Evolutionary conservation across 75 land plant species (phyloP), one percentile per base, ranked within the genome.

Genomic region (Adiantum capillusveneris): DNA sequence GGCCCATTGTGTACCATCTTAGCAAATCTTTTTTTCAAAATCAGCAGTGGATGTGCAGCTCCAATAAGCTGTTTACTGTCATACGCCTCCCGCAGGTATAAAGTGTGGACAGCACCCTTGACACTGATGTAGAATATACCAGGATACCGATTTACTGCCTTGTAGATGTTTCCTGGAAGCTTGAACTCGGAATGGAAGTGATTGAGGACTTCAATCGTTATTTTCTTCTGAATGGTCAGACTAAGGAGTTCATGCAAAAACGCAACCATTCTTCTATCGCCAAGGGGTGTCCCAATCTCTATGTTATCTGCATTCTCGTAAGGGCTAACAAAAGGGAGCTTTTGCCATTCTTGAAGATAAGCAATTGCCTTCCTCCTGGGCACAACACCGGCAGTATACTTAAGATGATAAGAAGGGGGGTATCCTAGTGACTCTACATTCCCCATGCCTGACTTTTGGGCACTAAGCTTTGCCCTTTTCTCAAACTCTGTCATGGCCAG

Each of bases 401-500:
- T 37, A 43, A 67, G 11, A 0, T 72, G 61, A 56, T 84, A 82
- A 0, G 62, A 53, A 19, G 82, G 70, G 11, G 81, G 65, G 61
- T 44, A 59, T 5, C 76, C 86, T 39, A 74, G 72, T 52, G 24
- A 53, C 12, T 25, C 37, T 50, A 39, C 2, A 29, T 61, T 63
- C 44, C 37, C 65, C n/a, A 39, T 64, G 42, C 6, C 1, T 34
- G 41, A n/a, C 19, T 13, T 59, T 27, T 36, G 31, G 25, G 45
- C 67, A 44, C 31, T 17, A 13, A 20, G 22, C 29, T 52, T 46
- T 0, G 69, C 80, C 37, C 29, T 67, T 72, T 58, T 72, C 70
- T 88, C 89, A 56, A 78, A 62, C 28, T 55, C 74, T 1, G 98
- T 89, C 27, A 79, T 78, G 6, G 90, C 95, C 26, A 93, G 48